These are phyloP conservation scores for Gossypium arboreum DNA, from an alignment of 345 rosid genomes.

Conservation along the genomic window DNA sequence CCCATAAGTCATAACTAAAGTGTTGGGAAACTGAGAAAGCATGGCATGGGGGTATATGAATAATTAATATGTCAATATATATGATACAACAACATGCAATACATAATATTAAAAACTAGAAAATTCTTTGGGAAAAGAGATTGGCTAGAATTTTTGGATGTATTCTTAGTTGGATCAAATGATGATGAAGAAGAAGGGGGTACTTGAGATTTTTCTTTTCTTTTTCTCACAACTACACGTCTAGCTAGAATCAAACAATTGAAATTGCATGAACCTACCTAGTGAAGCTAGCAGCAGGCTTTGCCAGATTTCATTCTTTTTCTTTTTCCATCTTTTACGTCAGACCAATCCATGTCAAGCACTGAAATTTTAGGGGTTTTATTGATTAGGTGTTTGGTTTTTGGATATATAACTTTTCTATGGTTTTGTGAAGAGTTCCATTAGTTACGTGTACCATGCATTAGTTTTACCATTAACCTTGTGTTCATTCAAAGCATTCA, in stretches of 20 bases:
- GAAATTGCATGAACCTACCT: constrained; percentile 6
- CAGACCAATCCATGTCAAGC: constrained; percentile 3
- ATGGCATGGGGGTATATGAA: background rate
- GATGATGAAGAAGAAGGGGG: background rate
- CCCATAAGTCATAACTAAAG: background rate
- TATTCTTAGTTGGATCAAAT: background rate
- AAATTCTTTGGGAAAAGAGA: background rate
- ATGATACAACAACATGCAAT: too few relatives aligned
- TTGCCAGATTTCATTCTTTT: background rate
- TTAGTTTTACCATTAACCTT: background rate
- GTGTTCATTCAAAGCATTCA: background rate
- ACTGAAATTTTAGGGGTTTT: constrained; percentile 24
- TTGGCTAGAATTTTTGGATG: constrained; percentile 10
- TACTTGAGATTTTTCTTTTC: constrained; percentile 21
- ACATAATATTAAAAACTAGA: too few relatives aligned
- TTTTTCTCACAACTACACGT: constrained; percentile 3
- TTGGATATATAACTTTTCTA: background rate
- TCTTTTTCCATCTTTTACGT: background rate
- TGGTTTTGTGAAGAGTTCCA: background rate
- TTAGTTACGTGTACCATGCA: background rate
- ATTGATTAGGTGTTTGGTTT: background rate
- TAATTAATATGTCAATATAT: too few relatives aligned
- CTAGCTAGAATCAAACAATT: constrained; percentile 9
- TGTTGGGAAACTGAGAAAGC: background rate
- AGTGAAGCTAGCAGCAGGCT: constrained; percentile 9